Base-by-base conservation (phyloP, 225 moss, liverwort and hornwort species). In the Lunularia cruciata region DNA sequence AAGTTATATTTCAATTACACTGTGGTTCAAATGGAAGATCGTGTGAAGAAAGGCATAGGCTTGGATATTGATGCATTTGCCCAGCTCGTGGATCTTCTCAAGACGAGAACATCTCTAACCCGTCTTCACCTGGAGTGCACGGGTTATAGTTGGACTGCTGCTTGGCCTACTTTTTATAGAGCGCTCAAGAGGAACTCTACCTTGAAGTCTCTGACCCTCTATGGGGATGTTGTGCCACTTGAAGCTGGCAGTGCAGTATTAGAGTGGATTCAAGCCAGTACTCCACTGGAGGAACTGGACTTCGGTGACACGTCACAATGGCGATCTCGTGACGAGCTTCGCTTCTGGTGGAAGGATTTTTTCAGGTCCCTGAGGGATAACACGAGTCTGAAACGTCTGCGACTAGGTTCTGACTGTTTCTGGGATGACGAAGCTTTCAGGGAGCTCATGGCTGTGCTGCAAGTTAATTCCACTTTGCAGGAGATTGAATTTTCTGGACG, bases 211-310 rank as follows among this genome's bases (percentile, higher is more conserved):
- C 53, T 67, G 1, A 67, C 67, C 36, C 37, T 67, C 8, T 67
- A 67, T 19, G 67, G 67, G 22, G 67, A 67, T 22, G 67, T 67
- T 9, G 67, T 67, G 0, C 51, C 51, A 4, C 20, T 67, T 49
- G 67, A 67, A 52, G 67, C 67, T 14, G 49, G 67, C 20, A 36
- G 35, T 13, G 67, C 67, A 13, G 67, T 67, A 1, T 38, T 67
- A 47, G 67, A 67, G 67, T 67, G 67, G 67, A 67, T 67, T 20
- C 67, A 67, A 36, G 67, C 67, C 51, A 67, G 67, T 51, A 67
- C 67, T 23, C 67, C 67, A 2, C 13, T 67, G 67, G 67, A 67
- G 25, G 67, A 67, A 37, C 32, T 67, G 51, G 67, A 67, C 51
- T 52, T 67, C 35, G 67, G 67, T 35, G 67, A 67, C 26, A 67